Evolutionary conservation across 2,329 filamentous ascomycete genomes (phyloP), one percentile per base, ranked within the genome.

Genomic region (Didymella sp.): DNA sequence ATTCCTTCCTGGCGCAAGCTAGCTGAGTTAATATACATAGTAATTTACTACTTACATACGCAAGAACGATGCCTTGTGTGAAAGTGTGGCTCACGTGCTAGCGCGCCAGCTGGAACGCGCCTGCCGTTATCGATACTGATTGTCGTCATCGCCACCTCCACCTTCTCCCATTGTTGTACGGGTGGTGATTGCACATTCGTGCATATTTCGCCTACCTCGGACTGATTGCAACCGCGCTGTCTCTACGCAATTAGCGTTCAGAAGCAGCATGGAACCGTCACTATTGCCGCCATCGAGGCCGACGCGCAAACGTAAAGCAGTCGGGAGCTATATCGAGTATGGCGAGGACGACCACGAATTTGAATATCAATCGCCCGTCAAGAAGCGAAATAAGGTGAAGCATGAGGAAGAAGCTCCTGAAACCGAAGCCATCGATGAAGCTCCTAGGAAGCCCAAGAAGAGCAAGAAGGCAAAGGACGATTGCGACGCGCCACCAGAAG

Each of bases 241-340:
- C 11, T 3, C 35, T 13, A 6, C 7, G 3, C 17, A 13, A 22
- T 8, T 9, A 12, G 22, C 12, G 22, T n/a, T 6, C 13, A 11
- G 2, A 31, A 35, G n/a, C 15, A 38, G 13, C 12, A 52, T 52
- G 54, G 31, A 40, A 3, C 3, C 47, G 6, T 12, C 38, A 17
- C 7, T 28, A 4, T 31, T 35, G 21, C 47, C 30, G 22, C 17
- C 35, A 21, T 37, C 37, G 11, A 50, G 53, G 28, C 44, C 53
- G 15, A 57, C 51, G 27, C 63, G 66, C 56, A 72, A 72, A 59
- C 67, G 70, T 31, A 72, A 69, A 35, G 54, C 56, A 22, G 31
- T 49, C 11, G 41, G 17, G 13, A 33, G 41, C 35, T 46, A 56
- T 7, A 22, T 24, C 25, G 48, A 49, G 13, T 65, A 63, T 44